Evolutionary conservation across 768 basidiomycete species (phyloP), one percentile per base, ranked within the genome.

Genomic region (Daedaleopsis nitida): DNA sequence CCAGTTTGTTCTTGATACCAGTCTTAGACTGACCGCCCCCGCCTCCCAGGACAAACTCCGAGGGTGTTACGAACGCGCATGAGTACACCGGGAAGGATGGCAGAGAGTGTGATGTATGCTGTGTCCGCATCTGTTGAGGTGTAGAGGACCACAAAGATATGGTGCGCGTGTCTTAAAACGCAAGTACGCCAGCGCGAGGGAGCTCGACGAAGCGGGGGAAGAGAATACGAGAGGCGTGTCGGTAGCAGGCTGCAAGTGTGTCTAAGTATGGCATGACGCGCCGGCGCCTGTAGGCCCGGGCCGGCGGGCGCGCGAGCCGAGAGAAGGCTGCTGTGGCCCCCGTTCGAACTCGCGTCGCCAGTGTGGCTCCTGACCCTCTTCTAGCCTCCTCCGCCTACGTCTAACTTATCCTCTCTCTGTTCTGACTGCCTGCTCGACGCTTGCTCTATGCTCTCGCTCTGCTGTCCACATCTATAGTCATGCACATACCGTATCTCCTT

Each of bases 1-100:
- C 96, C 66, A 99, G 76, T 73, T 94, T 93, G 77, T 99, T 99
- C 79, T 94, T 92, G 62, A 99, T 90, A 4, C 97, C 97, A 55
- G 83, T 94, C 63, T 84, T 84, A 11, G 90, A 86, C 13, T 91
- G 83, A 17, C 96, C 96, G 1, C 91, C 91, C 19, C 97, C 97
- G 5, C 96, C 97, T 1, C 94, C 96, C 7, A 96, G 79, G 2
- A 96, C 80, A 19, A 98, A 76, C 24, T 84, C 79, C 23, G 83
- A 78, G n/a, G 87, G 81, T 0, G 87, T 81, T 11, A 91, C 70
- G 76, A 96, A 98, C 14, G 86, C 86, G 54, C 88, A 86, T 5
- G 92, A 92, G 71, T 94, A 97, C 52, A 97, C 88, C 0, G 96
- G 96, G 72, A 96, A 98, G 1, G 84, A 76, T 9, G 88, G 82